Conservation (phyloP, 768 basidiomycete species). For the Cytidiella melzeri region DNA sequence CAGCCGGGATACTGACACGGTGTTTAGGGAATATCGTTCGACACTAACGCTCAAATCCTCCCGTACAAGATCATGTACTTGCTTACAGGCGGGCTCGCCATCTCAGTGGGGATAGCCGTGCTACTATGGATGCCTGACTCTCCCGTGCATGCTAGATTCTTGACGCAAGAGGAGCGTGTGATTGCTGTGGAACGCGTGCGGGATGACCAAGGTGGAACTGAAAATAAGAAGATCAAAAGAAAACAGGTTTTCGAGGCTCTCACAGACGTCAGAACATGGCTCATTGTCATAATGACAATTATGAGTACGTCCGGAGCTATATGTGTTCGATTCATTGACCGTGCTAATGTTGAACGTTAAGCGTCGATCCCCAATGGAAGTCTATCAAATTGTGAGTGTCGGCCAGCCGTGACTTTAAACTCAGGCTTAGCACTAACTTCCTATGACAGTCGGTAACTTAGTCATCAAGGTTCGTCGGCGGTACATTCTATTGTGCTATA, state of each 20-base stretch:
- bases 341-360: constrained; percentile 17
- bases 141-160: constrained; percentile 50
- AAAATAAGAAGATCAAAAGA: constrained; percentile 54
- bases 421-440: not conserved
- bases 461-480: constrained; percentile 36
- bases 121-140: constrained; percentile 61
- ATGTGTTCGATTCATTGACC: not conserved
- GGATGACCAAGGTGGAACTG: constrained; percentile 58
- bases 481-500: not conserved
- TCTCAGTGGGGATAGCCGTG: constrained; percentile 49
- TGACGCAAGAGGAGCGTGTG: constrained; percentile 52
- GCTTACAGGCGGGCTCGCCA: constrained; percentile 53
- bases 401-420: not conserved
- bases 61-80: constrained; percentile 61
- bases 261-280: constrained; percentile 53
- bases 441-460: constrained; percentile 45
- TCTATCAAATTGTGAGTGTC: constrained; percentile 49
- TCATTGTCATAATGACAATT: constrained; percentile 56
- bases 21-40: constrained; percentile 44
- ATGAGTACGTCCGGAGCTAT: constrained; percentile 37
- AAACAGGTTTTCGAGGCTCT: constrained; percentile 53
- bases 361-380: constrained; percentile 65
- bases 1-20: not conserved
- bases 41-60: constrained; percentile 38
- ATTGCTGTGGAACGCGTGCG: constrained; percentile 60